These are phyloP conservation scores for Ilex aquifolium DNA, from an alignment of 257 asterid species.

Conservation along the genomic window DNA sequence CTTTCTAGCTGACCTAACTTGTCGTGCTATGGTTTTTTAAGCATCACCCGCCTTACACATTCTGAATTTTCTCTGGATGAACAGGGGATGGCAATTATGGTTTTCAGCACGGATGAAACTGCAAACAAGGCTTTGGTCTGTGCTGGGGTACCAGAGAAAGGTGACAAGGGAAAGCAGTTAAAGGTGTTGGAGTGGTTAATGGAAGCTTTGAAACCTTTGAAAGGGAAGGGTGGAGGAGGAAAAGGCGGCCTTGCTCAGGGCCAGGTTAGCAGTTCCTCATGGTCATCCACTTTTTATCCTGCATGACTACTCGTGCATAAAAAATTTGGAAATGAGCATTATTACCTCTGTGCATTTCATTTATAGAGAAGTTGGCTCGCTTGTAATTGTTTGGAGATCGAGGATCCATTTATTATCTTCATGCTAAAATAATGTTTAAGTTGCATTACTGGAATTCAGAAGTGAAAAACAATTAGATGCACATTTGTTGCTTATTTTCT, in stretches of 20 bases:
- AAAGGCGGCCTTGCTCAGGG: conserved; percentile 93
- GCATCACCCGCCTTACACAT: too few relatives aligned
- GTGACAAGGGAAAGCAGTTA: conserved; percentile 51
- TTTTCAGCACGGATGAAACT: conserved; percentile 66
- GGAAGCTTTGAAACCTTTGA: conserved; percentile 59
- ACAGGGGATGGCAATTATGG: conserved; percentile 86
- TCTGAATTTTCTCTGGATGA: not conserved
- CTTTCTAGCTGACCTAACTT: conserved; percentile 1
- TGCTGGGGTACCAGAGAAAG: conserved; percentile 92
- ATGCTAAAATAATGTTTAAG: too few relatives aligned
- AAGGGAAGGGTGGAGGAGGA: conserved; percentile 99
- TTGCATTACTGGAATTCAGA: too few relatives aligned
- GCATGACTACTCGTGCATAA: not conserved
- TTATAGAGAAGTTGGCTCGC: too few relatives aligned
- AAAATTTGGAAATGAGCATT: not conserved
- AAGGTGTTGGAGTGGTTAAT: conserved; percentile 77
- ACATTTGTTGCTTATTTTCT: too few relatives aligned
- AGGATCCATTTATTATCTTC: not conserved
- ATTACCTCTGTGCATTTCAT: too few relatives aligned
- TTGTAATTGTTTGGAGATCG: not conserved
- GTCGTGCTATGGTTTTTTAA: not conserved
- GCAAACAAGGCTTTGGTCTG: conserved; percentile 81
- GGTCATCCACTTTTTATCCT: not conserved
- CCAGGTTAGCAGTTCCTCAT: conserved; percentile 48
- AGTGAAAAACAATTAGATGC: too few relatives aligned